Percentiles rank a stretch among this genome's conserved stretches.
phyloP scores from a whole-genome alignment of 352 stramenopile genomes.

The Phytophthora pluvialis region DNA sequence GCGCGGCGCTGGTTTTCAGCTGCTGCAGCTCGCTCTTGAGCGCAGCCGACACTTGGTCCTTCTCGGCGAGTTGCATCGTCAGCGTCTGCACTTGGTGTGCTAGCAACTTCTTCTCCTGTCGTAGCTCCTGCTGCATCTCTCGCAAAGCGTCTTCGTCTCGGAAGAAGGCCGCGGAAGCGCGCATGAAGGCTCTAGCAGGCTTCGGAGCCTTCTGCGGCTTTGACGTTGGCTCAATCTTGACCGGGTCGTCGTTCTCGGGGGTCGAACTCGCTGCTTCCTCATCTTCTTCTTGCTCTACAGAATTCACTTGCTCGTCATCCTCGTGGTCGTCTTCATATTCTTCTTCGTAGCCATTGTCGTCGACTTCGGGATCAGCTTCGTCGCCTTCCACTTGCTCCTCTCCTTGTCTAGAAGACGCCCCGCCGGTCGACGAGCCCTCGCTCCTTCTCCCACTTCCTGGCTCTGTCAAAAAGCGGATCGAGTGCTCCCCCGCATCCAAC shows the following conservation, averaged over 20 bases:
- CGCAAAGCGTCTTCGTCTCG: constrained; percentile 58
- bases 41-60: constrained; percentile 36
- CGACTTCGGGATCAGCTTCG: neutral
- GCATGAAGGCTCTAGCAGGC: constrained; percentile 28
- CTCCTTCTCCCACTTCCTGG: constrained; percentile 3
- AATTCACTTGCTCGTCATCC: neutral
- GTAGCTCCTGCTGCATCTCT: constrained; percentile 46
- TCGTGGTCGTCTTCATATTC: constrained; percentile 29
- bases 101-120: constrained; percentile 49
- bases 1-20: constrained; percentile 62
- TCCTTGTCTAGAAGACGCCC: constrained; percentile 24
- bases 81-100: constrained; percentile 40
- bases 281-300: constrained; percentile 5
- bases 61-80: constrained; percentile 38
- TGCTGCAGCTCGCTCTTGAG: constrained; percentile 59
- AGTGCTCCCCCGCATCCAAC: constrained; percentile 27
- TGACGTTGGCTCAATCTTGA: neutral
- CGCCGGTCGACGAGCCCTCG: constrained; percentile 16
- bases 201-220: constrained; percentile 8
- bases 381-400: constrained; percentile 32
- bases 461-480: constrained; percentile 27
- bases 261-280: neutral
- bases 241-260: neutral
- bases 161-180: constrained; percentile 47
- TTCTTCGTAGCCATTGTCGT: constrained; percentile 4